phyloP scores from a whole-genome alignment of 139 green algal species.

The Coccomyxa sp. region DNA sequence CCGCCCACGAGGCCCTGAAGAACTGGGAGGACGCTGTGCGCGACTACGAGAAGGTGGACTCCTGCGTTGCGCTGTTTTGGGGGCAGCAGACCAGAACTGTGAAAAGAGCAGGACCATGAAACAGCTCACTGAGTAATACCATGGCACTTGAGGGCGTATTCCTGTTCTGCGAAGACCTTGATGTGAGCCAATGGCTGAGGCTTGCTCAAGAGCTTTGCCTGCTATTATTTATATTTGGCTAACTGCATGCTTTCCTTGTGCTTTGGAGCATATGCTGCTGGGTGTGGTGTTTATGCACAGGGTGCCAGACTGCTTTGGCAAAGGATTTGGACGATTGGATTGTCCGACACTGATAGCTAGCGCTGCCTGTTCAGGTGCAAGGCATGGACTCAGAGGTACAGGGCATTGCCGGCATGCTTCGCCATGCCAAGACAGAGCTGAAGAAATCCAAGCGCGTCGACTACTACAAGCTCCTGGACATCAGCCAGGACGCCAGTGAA shows the following conservation, averaged over 20 bases:
- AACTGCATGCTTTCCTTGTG: not conserved
- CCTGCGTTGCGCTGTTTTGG: not conserved
- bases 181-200: too few species aligned
- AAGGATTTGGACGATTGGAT: not conserved
- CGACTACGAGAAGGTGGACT: conserved; percentile 34
- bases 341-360: not conserved
- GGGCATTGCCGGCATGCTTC: conserved; percentile 26
- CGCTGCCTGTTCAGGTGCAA: conserved; percentile 14
- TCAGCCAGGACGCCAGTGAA: conserved; percentile 21
- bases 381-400: conserved; percentile 17
- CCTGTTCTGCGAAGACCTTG: too few species aligned
- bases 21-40: conserved; percentile 28
- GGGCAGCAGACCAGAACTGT: not conserved
- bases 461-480: conserved; percentile 41
- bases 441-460: conserved; percentile 49
- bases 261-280: too few species aligned
- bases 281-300: not conserved
- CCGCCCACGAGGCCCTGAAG: conserved; percentile 23
- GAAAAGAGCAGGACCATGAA: not conserved
- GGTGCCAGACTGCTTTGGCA: not conserved
- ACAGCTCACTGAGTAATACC: not conserved
- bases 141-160: too few species aligned
- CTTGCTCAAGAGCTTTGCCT: too few species aligned
- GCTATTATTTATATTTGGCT: not conserved
- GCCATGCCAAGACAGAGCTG: conserved; percentile 25